Evolutionary conservation across 2,329 filamentous ascomycete genomes (phyloP), one percentile per base, ranked within the genome.

Genomic region (Pezicula radicicola): DNA sequence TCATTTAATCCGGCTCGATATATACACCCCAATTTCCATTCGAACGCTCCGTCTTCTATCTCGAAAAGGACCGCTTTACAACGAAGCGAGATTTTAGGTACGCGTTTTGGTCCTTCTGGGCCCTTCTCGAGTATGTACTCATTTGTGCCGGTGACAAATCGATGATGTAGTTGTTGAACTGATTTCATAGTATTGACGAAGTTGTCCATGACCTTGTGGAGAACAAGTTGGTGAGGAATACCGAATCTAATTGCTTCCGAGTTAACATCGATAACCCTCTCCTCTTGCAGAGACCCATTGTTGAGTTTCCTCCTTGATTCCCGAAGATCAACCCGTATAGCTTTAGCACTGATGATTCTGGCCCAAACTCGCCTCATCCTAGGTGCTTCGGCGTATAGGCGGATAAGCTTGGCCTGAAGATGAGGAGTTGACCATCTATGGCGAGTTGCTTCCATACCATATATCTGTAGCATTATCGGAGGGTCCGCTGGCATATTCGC

Each of bases 11-110:
- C 94, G 43, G 90, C 84, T 30, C 93, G 85, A 68, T 97, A 99
- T 48, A 99, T 99, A 65, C 91, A 85, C 15, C 92, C 91, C 9
- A 99, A 76, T 67, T 97, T 97, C 89, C 92, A 99, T 68, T 99
- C 94, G 63, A 99, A 99, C 0, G 90, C 87, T 46, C 94, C 93
- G 67, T 99, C 94, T 70, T 99, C 94, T 35, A 99, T 77, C 65
- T 97, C 93, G 53, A 99, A 93, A 2, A 96, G 73, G 21, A 99
- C 77, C 5, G 88, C 89, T 61, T 89, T 88, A 50, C 87, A 88
- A 48, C 91, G 84, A 9, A 99, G 60, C 0, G 91, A 93, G 19
- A 99, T 76, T 64, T 89, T 93, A 1, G 94, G 94, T 0, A 99
- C 85, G 43, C 83, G 76, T 67, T 95, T 97, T 0, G 95, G 91